Percentiles rank a stretch among this genome's conserved stretches.
Conservation (phyloP, 1,284 basidiomycete genomes). For the Acaromyces ingoldii region DNA sequence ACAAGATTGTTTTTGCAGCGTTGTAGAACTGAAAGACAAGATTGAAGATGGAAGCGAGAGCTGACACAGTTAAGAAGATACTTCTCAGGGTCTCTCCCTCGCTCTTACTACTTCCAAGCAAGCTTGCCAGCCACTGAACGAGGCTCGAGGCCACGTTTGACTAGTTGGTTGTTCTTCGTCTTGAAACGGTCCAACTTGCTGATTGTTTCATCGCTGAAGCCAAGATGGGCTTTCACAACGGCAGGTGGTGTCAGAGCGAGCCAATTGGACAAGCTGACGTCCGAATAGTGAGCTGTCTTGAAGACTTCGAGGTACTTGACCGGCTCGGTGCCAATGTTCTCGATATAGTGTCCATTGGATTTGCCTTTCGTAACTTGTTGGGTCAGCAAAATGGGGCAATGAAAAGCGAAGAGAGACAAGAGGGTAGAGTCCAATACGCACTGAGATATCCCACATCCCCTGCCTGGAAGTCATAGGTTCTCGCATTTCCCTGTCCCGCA, state of each 20-base stretch:
- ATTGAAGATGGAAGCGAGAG: too few relatives aligned
- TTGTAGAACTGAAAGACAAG: too few relatives aligned
- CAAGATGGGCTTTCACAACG: slow-evolving; percentile 11
- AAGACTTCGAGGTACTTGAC: slow-evolving; percentile 65
- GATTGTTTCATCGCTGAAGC: slow-evolving; percentile 7
- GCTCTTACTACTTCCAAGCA: too few relatives aligned
- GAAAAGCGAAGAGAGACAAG: too few relatives aligned
- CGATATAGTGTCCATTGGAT: slow-evolving; percentile 62
- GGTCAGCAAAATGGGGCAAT: too few relatives aligned
- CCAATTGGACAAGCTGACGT: slow-evolving; percentile 15
- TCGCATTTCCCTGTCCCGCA: slow-evolving; percentile 55
- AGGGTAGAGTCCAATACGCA: background rate
- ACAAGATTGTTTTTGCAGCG: too few relatives aligned
- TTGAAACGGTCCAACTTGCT: slow-evolving; percentile 9
- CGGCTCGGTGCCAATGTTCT: slow-evolving; percentile 65
- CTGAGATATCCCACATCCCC: slow-evolving; percentile 5
- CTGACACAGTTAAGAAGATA: too few relatives aligned
- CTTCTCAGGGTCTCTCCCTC: too few relatives aligned
- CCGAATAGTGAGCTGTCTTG: slow-evolving; percentile 52
- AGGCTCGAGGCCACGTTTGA: too few relatives aligned
- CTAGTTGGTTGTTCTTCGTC: slow-evolving; percentile 6
- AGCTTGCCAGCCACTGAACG: too few relatives aligned
- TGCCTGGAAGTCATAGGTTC: slow-evolving; percentile 61
- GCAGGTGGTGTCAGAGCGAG: slow-evolving; percentile 17
- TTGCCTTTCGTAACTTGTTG: too few relatives aligned